A percentile compares a stretch with the other conserved stretches of the same genome.
phyloP scores from a whole-genome alignment of 2,329 filamentous ascomycete species.

The Rachicladosporium sp. region DNA sequence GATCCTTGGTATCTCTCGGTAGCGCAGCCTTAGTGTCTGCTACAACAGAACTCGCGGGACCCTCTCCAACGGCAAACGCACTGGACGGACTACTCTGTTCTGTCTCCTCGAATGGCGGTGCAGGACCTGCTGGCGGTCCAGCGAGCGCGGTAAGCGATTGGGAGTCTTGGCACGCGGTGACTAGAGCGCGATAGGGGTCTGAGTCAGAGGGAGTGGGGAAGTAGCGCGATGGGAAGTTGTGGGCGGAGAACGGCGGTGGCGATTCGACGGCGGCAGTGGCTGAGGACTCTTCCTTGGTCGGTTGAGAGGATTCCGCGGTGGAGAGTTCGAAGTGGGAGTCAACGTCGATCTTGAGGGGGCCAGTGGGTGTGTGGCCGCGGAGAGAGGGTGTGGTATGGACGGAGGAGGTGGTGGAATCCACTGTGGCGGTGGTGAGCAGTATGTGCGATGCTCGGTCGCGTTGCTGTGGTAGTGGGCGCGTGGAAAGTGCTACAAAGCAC shows the following conservation, averaged over 20 bases:
- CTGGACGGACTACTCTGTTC: constrained; percentile 21
- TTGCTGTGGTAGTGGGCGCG: too few species aligned
- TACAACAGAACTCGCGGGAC: constrained; percentile 40
- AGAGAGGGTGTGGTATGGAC: constrained; percentile 22
- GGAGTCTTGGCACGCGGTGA: constrained; percentile 19
- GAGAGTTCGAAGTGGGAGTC: constrained; percentile 19
- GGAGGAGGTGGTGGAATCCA: constrained; percentile 23
- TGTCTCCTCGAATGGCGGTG: constrained; percentile 34
- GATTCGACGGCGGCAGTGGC: constrained; percentile 35
- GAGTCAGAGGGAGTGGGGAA: constrained; percentile 38
- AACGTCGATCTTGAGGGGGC: constrained; percentile 18
- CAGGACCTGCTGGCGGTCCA: constrained; percentile 23
- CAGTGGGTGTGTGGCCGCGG: constrained; percentile 12
- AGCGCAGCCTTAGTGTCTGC: constrained; percentile 76
- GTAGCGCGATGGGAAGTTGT: constrained; percentile 51
- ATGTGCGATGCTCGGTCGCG: too few species aligned
- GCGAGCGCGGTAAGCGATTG: constrained; percentile 38
- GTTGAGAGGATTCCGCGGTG: not conserved
- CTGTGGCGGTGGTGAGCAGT: constrained; percentile 8
- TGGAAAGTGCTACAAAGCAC: too few species aligned
- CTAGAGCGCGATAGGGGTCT: constrained; percentile 34
- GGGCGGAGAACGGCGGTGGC: constrained; percentile 53
- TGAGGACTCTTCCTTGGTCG: constrained; percentile 5
- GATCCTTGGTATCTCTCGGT: constrained; percentile 65
- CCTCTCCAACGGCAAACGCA: constrained; percentile 15